Conservation (phyloP, 192 early-diverging fungal species). For the Endogone sp. region DNA sequence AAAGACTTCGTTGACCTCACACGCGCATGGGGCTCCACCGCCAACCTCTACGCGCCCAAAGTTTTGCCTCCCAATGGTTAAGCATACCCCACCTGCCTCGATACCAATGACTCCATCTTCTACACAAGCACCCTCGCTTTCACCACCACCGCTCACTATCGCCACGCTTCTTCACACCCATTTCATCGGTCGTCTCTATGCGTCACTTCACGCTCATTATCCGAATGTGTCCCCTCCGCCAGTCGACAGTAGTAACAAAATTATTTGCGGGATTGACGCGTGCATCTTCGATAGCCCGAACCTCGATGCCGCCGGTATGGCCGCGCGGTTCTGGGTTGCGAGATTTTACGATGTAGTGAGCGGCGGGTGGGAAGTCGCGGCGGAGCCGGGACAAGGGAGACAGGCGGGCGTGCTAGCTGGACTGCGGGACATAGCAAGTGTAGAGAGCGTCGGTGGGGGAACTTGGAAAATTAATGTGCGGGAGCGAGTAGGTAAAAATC, state of each 20-base stretch:
- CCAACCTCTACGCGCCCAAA: neutral
- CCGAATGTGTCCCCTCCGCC: neutral
- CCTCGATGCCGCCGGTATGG: neutral
- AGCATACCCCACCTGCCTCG: neutral
- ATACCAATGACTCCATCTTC: neutral
- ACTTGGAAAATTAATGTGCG: neutral
- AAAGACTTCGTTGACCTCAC: too few relatives aligned
- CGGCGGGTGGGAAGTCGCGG: neutral
- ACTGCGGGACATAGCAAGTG: neutral
- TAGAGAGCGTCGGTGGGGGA: neutral
- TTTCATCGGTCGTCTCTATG: neutral
- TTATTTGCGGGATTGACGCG: neutral
- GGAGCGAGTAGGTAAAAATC: neutral
- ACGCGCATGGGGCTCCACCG: too few relatives aligned
- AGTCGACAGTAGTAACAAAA: neutral
- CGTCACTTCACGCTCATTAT: neutral
- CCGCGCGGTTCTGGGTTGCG: neutral
- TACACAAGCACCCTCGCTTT: neutral
- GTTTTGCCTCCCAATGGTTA: neutral
- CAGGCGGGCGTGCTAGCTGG: neutral
- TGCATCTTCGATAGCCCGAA: neutral
- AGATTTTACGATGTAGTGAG: neutral
- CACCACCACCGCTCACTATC: neutral
- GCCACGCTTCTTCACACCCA: neutral
- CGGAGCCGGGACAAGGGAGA: neutral